A percentile compares a stretch with the other conserved stretches of the same genome.
Evolutionary conservation across 1,284 basidiomycete species (phyloP).

Genomic region (Cryptococcus wingfieldii): DNA sequence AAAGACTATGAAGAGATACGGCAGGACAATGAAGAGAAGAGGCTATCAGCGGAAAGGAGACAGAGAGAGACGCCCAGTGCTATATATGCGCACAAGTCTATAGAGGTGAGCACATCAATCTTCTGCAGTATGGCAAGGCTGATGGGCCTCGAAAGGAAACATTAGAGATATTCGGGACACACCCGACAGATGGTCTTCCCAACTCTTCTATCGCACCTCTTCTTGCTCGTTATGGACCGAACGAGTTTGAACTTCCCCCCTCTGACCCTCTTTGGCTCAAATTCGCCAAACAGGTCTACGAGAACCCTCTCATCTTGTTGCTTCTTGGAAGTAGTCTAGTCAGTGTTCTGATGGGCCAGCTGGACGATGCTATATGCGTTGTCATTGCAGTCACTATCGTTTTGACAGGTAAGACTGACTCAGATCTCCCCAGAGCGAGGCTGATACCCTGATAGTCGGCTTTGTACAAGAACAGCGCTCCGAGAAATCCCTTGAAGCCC

Average conservation of each 20-base stretch:
- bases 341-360: conserved; percentile 84
- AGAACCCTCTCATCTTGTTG: conserved; percentile 85
- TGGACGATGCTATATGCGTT: conserved; percentile 91
- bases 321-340: conserved; percentile 82
- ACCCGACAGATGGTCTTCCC: conserved; percentile 60
- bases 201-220: conserved; percentile 63
- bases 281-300: conserved; percentile 83
- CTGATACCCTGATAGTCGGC: conserved; percentile 62
- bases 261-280: conserved; percentile 77
- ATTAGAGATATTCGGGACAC: conserved; percentile 57
- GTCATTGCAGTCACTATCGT: conserved; percentile 91
- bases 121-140: conserved; percentile 48
- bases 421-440: neutral
- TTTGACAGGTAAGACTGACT: conserved; percentile 64
- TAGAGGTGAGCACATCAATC: conserved; percentile 27
- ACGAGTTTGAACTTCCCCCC: conserved; percentile 85
- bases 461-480: conserved; percentile 94
- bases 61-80: conserved; percentile 43
- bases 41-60: conserved; percentile 30
- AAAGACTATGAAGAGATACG: conserved; percentile 28
- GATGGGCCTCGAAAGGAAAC: conserved; percentile 52
- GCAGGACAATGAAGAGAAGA: conserved; percentile 21
- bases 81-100: conserved; percentile 41
- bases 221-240: conserved; percentile 71
- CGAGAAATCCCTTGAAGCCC: conserved; percentile 87